Evolutionary conservation across 1,139 yeast genomes (phyloP).

Genomic region (Yamadazyma oceani): DNA sequence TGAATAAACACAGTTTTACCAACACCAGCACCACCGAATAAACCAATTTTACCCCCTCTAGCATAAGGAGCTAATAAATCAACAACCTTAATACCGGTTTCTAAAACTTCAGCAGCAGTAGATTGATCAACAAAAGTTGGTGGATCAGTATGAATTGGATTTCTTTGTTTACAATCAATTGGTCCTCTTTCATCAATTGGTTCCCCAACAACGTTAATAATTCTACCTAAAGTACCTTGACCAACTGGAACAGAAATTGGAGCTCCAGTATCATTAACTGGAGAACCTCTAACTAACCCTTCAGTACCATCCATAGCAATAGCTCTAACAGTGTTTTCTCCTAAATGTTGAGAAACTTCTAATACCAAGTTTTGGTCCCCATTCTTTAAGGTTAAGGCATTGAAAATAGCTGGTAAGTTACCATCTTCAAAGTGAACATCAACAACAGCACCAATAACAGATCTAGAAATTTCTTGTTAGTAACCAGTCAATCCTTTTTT

Average conservation of each 20-base stretch:
- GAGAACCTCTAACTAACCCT: slow-evolving; percentile 98
- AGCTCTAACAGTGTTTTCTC: slow-evolving; percentile 99
- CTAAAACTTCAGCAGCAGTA: slow-evolving; percentile 95
- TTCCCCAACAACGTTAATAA: slow-evolving; percentile 97
- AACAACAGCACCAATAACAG: slow-evolving; percentile 99
- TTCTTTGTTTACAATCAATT: slow-evolving; percentile 84
- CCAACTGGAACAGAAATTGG: slow-evolving; percentile 99
- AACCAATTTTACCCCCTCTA: slow-evolving; percentile 99
- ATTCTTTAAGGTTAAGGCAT: slow-evolving; percentile 85
- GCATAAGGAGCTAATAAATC: slow-evolving; percentile 99
- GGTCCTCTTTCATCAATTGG: slow-evolving; percentile 99
- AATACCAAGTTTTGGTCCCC: slow-evolving; percentile 76
- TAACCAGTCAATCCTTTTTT: background rate
- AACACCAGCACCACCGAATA: slow-evolving; percentile 99
- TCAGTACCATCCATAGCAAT: slow-evolving; percentile 99
- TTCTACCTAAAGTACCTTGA: slow-evolving; percentile 98
- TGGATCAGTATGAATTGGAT: slow-evolving; percentile 98
- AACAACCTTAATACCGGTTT: slow-evolving; percentile 99
- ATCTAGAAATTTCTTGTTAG: slow-evolving; percentile 46
- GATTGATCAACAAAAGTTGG: slow-evolving; percentile 96
- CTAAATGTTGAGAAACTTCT: slow-evolving; percentile 99
- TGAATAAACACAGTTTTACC: slow-evolving; percentile 99
- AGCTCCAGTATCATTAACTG: slow-evolving; percentile 92
- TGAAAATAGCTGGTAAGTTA: slow-evolving; percentile 93
- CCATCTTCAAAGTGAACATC: slow-evolving; percentile 99